These are phyloP conservation scores for Ceratobasidium sp. DNA, from an alignment of 1,284 basidiomycete species.

Conservation along the genomic window DNA sequence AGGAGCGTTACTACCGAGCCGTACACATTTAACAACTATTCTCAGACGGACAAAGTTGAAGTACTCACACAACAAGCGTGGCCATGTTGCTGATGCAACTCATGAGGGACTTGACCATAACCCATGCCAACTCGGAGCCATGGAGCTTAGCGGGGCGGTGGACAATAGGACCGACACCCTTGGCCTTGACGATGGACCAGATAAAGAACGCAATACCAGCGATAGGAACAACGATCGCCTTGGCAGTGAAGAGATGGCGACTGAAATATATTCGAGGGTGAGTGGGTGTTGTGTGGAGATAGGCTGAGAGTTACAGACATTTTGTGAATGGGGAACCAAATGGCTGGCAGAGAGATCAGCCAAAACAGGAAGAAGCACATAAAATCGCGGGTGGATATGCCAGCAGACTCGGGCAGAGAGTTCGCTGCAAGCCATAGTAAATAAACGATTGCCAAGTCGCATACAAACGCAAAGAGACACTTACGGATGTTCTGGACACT, in stretches of 20 bases:
- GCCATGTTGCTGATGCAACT: conserved; percentile 85
- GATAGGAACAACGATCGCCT: conserved; percentile 78
- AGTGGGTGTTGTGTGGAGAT: conserved; percentile 1
- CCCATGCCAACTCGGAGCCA: conserved; percentile 81
- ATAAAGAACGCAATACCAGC: conserved; percentile 79
- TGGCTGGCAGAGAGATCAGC: conserved; percentile 81
- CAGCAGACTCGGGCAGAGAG: conserved; percentile 75
- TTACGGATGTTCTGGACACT: conserved; percentile 76
- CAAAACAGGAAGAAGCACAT: conserved; percentile 91
- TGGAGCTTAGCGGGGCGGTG: conserved; percentile 74
- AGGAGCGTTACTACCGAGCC: conserved; percentile 72
- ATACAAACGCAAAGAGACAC: conserved; percentile 53
- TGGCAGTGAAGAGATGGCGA: conserved; percentile 84
- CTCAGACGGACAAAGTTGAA: conserved; percentile 39
- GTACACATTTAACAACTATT: neutral
- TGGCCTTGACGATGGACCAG: conserved; percentile 84
- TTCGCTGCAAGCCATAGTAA: conserved; percentile 63
- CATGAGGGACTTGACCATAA: conserved; percentile 83
- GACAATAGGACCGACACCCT: conserved; percentile 85
- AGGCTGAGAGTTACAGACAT: conserved; percentile 64
- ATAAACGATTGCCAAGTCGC: conserved; percentile 38
- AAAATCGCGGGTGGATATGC: conserved; percentile 77
- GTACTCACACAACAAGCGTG: conserved; percentile 73
- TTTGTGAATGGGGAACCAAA: conserved; percentile 86
- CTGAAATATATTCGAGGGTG: conserved; percentile 56